phyloP scores from a whole-genome alignment of 1,139 yeast genomes.

The Zygosaccharomyces sapae region DNA sequence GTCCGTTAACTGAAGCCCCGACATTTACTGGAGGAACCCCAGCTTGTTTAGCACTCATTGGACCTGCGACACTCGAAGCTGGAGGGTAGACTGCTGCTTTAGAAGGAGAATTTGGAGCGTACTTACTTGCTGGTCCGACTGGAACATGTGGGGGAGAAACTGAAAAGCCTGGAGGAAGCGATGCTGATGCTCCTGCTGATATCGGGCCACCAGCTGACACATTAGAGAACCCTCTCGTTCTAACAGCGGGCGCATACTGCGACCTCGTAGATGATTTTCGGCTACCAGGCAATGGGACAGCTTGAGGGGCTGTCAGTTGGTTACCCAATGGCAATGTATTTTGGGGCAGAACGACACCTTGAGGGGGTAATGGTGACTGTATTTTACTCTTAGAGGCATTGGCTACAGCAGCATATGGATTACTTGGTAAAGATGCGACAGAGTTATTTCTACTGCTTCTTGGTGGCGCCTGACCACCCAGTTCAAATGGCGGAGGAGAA shows the following conservation, averaged over 20 bases:
- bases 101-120: slow-evolving; percentile 10
- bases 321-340: slow-evolving; percentile 5
- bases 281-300: slow-evolving; percentile 5
- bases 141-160: slow-evolving; percentile 6
- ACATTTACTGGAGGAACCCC: background rate
- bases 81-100: slow-evolving; percentile 5
- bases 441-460: slow-evolving; percentile 1
- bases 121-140: slow-evolving; percentile 7
- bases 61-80: background rate
- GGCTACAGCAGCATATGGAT: slow-evolving; percentile 12
- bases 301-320: slow-evolving; percentile 5
- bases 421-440: slow-evolving; percentile 10
- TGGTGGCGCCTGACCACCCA: slow-evolving; percentile 8
- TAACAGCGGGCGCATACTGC: slow-evolving; percentile 9
- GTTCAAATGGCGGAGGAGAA: slow-evolving; percentile 7
- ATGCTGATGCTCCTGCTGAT: slow-evolving; percentile 7
- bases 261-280: slow-evolving; percentile 7
- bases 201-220: slow-evolving; percentile 22
- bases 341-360: slow-evolving; percentile 12
- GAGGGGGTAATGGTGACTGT: slow-evolving; percentile 16
- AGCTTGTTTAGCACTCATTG: slow-evolving; percentile 1
- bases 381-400: slow-evolving; percentile 7
- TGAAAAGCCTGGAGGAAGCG: slow-evolving; percentile 9
- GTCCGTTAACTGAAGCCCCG: background rate
- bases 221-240: slow-evolving; percentile 27